phyloP scores from a whole-genome alignment of 208 protist genomes.

The Trypanosoma theileri region DNA sequence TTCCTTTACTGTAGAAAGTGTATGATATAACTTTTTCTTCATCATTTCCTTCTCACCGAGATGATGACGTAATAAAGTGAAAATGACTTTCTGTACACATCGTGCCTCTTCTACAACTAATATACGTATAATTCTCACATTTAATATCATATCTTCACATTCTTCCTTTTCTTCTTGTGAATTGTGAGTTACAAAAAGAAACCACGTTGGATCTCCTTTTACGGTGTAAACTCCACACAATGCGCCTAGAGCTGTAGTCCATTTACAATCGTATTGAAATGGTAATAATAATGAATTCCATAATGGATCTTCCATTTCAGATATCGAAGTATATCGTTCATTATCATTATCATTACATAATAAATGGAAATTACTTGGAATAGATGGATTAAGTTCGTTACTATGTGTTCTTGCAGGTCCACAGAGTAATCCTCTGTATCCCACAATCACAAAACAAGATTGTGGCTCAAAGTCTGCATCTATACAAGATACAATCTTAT shows the following conservation, averaged over 20 bases:
- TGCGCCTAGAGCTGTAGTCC: slow-evolving; percentile 2
- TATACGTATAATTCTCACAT: slow-evolving; percentile 11
- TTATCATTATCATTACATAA: neutral
- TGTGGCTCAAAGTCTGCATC: neutral
- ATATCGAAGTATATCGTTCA: neutral
- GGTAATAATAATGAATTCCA: slow-evolving; percentile 5
- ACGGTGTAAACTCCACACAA: neutral
- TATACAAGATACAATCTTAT: neutral
- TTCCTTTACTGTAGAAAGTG: slow-evolving; percentile 8
- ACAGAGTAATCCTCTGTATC: slow-evolving; percentile 18
- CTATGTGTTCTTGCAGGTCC: neutral
- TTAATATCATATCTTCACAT: slow-evolving; percentile 2
- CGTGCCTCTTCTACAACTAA: neutral
- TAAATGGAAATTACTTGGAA: neutral
- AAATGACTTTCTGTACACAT: neutral
- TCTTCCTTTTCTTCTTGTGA: neutral
- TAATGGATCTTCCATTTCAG: neutral
- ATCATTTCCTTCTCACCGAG: neutral
- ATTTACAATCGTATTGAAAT: neutral
- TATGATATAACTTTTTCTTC: neutral
- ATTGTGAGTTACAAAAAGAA: slow-evolving; percentile 10
- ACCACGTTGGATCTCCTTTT: slow-evolving; percentile 19
- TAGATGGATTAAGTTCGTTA: too few species aligned
- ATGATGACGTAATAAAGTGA: slow-evolving; percentile 11
- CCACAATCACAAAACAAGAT: slow-evolving; percentile 14